phyloP scores from a whole-genome alignment of 2,329 filamentous ascomycete genomes.

The Tolypocladium guangdongense region DNA sequence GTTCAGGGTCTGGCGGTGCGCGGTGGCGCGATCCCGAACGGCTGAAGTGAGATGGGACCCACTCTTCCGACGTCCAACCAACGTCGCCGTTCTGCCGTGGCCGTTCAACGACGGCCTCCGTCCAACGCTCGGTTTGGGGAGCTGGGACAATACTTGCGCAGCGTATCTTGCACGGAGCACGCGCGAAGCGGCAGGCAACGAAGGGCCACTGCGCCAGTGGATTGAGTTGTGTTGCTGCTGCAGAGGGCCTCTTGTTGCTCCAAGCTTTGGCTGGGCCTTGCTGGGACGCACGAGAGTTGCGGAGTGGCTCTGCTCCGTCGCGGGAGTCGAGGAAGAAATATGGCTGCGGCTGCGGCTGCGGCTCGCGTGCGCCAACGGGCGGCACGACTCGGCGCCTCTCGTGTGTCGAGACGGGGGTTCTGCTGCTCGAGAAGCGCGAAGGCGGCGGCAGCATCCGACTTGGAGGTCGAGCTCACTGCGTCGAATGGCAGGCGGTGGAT shows the following conservation, averaged over 20 bases:
- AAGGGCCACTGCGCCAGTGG: background rate
- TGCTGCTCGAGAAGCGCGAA: background rate
- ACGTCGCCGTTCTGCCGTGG: background rate
- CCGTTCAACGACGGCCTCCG: background rate
- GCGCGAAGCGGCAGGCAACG: background rate
- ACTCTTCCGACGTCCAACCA: background rate
- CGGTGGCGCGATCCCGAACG: background rate
- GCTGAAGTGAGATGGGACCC: background rate
- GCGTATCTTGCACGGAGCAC: background rate
- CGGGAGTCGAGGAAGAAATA: background rate
- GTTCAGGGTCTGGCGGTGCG: background rate
- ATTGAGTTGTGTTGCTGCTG: background rate
- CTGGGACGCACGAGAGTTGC: no score
- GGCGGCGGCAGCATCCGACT: background rate
- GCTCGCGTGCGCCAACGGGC: background rate
- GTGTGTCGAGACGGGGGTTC: background rate
- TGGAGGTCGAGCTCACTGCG: background rate
- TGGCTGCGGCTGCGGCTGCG: background rate
- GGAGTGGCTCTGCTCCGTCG: background rate
- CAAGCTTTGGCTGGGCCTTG: background rate
- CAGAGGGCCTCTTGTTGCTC: background rate
- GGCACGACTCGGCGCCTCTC: background rate
- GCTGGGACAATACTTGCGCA: background rate
- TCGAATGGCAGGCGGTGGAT: constrained; percentile 4
- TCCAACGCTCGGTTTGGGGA: background rate